phyloP scores from a whole-genome alignment of 2,329 filamentous ascomycete genomes.

The Daldinia eschscholtzii region DNA sequence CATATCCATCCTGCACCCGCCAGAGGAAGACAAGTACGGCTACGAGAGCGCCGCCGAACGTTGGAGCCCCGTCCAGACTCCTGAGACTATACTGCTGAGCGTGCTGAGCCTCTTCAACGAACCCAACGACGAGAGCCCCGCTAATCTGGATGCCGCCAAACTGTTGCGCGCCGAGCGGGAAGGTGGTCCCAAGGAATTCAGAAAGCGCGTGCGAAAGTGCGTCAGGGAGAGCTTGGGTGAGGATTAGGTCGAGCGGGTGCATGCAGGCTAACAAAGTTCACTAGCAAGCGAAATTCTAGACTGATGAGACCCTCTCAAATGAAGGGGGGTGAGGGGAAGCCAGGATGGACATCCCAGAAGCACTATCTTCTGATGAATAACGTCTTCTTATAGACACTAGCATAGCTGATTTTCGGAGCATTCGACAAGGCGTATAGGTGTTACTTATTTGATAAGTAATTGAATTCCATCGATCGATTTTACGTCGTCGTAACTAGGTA shows the following conservation, averaged over 20 bases:
- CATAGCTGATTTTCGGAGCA: constrained; percentile 22
- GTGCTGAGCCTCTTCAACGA: constrained; percentile 93
- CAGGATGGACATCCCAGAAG: background rate
- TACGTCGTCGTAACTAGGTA: constrained; percentile 24
- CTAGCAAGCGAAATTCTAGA: background rate
- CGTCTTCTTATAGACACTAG: constrained; percentile 11
- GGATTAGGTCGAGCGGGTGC: constrained; percentile 59
- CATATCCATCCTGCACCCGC: constrained; percentile 96
- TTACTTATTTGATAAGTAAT: constrained; percentile 12
- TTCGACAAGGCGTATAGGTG: constrained; percentile 16
- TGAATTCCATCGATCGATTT: constrained; percentile 12
- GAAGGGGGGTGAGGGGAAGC: background rate
- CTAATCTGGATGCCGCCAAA: constrained; percentile 92
- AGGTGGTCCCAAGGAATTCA: constrained; percentile 76
- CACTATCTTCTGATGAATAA: background rate
- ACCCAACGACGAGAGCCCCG: constrained; percentile 95
- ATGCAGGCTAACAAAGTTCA: constrained; percentile 1
- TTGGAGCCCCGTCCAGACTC: constrained; percentile 94
- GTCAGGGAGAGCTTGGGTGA: constrained; percentile 86
- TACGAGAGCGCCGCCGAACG: constrained; percentile 92
- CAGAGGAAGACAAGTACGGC: constrained; percentile 92
- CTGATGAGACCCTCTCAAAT: background rate
- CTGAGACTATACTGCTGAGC: constrained; percentile 91
- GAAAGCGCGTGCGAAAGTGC: constrained; percentile 80
- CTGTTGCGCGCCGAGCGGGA: constrained; percentile 84